Conservation (phyloP, 2,329 filamentous ascomycete genomes). For the Nothophaeocryptopus gaeumannii region DNA sequence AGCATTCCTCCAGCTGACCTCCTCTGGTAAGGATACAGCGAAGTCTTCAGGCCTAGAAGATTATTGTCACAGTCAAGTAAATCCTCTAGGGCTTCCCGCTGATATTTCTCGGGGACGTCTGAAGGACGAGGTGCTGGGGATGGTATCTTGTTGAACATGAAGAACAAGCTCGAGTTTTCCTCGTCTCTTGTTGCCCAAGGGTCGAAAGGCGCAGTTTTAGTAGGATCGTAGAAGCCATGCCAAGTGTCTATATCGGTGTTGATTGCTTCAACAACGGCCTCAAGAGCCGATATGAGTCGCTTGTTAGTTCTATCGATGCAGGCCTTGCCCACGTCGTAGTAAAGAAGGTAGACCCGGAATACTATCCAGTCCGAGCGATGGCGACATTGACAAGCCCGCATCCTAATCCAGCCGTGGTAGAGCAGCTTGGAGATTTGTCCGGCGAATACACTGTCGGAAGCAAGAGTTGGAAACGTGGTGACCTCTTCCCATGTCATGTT, state of each 20-base stretch:
- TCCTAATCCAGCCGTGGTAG: slow-evolving; percentile 23
- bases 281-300: slow-evolving; percentile 47
- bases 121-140: slow-evolving; percentile 61
- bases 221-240: slow-evolving; percentile 44
- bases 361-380: slow-evolving; percentile 10
- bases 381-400: slow-evolving; percentile 10
- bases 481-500: slow-evolving; percentile 9
- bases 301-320: slow-evolving; percentile 51
- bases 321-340: slow-evolving; percentile 54
- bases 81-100: slow-evolving; percentile 54
- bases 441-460: background rate
- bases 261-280: slow-evolving; percentile 51
- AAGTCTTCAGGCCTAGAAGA: slow-evolving; percentile 60
- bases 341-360: slow-evolving; percentile 30
- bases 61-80: slow-evolving; percentile 50
- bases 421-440: slow-evolving; percentile 18
- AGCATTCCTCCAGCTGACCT: slow-evolving; percentile 80
- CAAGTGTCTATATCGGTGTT: slow-evolving; percentile 58
- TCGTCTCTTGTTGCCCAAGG: slow-evolving; percentile 43
- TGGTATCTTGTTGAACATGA: slow-evolving; percentile 70
- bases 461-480: background rate
- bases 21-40: slow-evolving; percentile 74
- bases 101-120: slow-evolving; percentile 50
- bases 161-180: slow-evolving; percentile 55
- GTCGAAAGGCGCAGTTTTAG: slow-evolving; percentile 35